Evolutionary conservation across 306 rosid genomes (phyloP).

Genomic region (Castanea sativa): DNA sequence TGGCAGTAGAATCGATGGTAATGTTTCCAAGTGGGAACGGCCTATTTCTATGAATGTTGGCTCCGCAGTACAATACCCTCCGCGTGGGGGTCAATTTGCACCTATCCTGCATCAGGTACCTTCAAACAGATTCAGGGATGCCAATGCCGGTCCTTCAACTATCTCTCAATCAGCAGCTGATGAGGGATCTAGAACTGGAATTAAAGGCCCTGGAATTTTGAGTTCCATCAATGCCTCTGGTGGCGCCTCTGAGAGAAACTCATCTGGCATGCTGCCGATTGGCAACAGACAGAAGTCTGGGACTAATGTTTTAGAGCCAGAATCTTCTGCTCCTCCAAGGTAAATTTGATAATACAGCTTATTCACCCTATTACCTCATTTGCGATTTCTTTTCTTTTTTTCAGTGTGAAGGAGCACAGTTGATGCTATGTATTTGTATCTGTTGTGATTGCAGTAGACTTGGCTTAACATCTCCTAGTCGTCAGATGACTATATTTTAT

Average conservation of each 20-base stretch:
- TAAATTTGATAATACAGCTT: slow-evolving; percentile 20
- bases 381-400: slow-evolving; percentile 4
- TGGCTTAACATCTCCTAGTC: slow-evolving; percentile 57
- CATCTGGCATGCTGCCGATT: slow-evolving; percentile 53
- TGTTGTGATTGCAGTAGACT: slow-evolving; percentile 56
- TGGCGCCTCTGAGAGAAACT: slow-evolving; percentile 54
- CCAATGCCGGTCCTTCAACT: slow-evolving; percentile 64
- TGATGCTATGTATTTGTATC: slow-evolving; percentile 33
- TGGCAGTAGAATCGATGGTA: slow-evolving; percentile 49
- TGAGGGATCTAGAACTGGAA: slow-evolving; percentile 98
- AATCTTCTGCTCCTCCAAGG: slow-evolving; percentile 62
- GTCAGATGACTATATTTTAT: slow-evolving; percentile 96
- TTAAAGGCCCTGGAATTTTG: slow-evolving; percentile 80
- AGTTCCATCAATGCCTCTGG: slow-evolving; percentile 51
- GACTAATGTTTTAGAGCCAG: slow-evolving; percentile 50
- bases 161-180: slow-evolving; percentile 93
- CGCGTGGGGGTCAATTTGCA: slow-evolving; percentile 54
- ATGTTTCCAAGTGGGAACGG: slow-evolving; percentile 57
- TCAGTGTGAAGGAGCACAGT: slow-evolving; percentile 6
- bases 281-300: slow-evolving; percentile 61
- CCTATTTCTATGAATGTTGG: slow-evolving; percentile 63
- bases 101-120: slow-evolving; percentile 61
- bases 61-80: slow-evolving; percentile 59
- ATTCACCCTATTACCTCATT: background rate
- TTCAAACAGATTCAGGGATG: slow-evolving; percentile 66